Conservation (phyloP, 768 basidiomycete genomes). For the Leccinum arenicola region DNA sequence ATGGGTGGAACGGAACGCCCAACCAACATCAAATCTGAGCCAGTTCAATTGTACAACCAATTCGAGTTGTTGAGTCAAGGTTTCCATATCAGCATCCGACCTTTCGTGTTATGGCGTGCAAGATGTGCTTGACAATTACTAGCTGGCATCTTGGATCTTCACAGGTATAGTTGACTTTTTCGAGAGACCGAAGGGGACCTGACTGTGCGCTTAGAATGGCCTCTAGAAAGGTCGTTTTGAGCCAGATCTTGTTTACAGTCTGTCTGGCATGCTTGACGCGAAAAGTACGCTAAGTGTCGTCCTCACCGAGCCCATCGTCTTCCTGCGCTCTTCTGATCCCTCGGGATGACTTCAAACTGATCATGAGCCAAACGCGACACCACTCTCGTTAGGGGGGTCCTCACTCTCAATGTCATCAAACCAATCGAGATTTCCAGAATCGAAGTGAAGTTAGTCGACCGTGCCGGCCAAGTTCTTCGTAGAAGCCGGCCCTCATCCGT, state of each 20-base stretch:
- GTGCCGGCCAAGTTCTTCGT: constrained; percentile 48
- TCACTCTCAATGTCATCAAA: constrained; percentile 65
- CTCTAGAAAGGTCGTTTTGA: not conserved
- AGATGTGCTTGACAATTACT: too few relatives aligned
- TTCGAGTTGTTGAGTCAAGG: too few relatives aligned
- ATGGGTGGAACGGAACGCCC: too few relatives aligned
- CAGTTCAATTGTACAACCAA: too few relatives aligned
- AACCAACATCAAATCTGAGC: too few relatives aligned
- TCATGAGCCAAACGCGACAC: constrained; percentile 42
- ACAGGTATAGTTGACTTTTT: too few relatives aligned
- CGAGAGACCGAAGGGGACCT: too few relatives aligned
- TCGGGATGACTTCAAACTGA: constrained; percentile 31
- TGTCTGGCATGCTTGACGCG: constrained; percentile 8
- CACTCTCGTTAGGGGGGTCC: constrained; percentile 61
- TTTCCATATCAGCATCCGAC: too few relatives aligned
- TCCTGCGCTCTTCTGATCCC: constrained; percentile 57
- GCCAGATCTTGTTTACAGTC: not conserved
- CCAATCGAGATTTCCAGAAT: constrained; percentile 86
- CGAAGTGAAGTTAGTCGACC: constrained; percentile 73
- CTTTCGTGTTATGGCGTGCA: too few relatives aligned
- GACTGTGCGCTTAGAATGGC: not conserved
- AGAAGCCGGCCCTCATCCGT: constrained; percentile 20
- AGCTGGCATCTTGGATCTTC: too few relatives aligned
- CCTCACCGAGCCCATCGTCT: constrained; percentile 74
- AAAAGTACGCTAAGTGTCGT: constrained; percentile 54